These are phyloP conservation scores for Botrytis pseudocinerea DNA, from an alignment of 2,329 filamentous ascomycete genomes.

Conservation along the genomic window DNA sequence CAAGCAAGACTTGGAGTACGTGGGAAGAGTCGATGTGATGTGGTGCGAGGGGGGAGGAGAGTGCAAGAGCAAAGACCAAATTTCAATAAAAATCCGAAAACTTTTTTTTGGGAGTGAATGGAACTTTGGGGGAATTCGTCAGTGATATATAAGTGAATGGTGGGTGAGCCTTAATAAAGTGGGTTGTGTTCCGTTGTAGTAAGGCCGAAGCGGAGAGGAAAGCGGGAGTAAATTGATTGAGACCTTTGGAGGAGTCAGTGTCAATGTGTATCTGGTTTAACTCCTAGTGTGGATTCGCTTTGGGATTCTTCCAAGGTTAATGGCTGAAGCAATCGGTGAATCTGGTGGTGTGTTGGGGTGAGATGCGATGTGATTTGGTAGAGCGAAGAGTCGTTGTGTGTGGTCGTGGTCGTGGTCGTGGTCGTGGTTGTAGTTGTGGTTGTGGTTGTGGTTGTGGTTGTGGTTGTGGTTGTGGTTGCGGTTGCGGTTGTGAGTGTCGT, in stretches of 20 bases:
- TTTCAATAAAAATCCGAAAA: not conserved
- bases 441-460: too few species aligned
- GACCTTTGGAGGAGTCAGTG: not conserved
- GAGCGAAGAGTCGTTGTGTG: too few species aligned
- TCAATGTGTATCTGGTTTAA: not conserved
- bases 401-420: too few species aligned
- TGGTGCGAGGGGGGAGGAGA: not conserved
- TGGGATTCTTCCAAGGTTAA: not conserved
- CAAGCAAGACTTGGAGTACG: not conserved
- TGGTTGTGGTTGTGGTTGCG: not conserved
- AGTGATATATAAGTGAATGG: conserved; percentile 12
- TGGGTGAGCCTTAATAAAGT: conserved; percentile 38
- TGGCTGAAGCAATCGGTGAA: not conserved
- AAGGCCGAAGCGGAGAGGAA: conserved; percentile 28
- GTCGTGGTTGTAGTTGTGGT: not conserved
- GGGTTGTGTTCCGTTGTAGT: conserved; percentile 17
- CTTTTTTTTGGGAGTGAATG: not conserved
- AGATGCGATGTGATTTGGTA: not conserved
- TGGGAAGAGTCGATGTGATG: not conserved
- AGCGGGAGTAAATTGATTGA: conserved; percentile 28
- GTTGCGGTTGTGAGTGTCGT: not conserved
- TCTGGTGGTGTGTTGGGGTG: not conserved
- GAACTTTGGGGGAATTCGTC: conserved; percentile 34
- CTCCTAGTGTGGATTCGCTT: not conserved
- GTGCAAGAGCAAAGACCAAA: not conserved